Evolutionary conservation across 2,329 filamentous ascomycete species (phyloP).

Genomic region (Trichoderma breve): DNA sequence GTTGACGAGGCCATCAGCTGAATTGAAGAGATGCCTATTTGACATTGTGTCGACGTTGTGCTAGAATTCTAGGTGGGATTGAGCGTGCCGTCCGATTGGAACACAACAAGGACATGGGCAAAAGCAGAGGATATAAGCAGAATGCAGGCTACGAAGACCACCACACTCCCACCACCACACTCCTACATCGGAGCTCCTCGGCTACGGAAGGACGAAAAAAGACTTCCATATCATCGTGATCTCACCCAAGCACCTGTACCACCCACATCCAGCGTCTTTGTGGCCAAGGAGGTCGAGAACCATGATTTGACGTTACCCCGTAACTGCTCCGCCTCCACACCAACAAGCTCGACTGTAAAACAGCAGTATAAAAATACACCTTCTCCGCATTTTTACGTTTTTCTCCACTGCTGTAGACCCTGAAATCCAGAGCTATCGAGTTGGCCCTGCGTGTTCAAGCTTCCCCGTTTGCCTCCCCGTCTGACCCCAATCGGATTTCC

Average conservation of each 20-base stretch:
- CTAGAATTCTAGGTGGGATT: not conserved
- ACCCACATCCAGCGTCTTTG: not conserved
- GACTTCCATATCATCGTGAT: slow-evolving; percentile 4
- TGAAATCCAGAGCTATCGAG: slow-evolving; percentile 14
- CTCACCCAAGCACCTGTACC: not conserved
- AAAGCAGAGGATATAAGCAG: slow-evolving; percentile 10
- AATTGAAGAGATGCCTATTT: slow-evolving; percentile 52
- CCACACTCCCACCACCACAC: not conserved
- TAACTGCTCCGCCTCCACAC: not conserved
- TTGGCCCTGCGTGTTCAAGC: slow-evolving; percentile 3
- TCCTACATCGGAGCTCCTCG: slow-evolving; percentile 13
- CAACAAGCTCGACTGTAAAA: not conserved
- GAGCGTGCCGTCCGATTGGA: not conserved
- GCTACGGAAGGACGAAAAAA: slow-evolving; percentile 2
- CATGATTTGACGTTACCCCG: not conserved
- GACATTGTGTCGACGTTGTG: slow-evolving; percentile 41
- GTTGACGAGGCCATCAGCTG: slow-evolving; percentile 52
- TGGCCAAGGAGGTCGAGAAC: slow-evolving; percentile 1
- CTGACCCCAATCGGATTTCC: slow-evolving; percentile 25
- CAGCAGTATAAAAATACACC: not conserved
- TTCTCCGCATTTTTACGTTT: not conserved
- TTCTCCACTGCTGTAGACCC: not conserved
- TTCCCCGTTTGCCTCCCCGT: not conserved
- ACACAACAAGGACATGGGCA: not conserved
- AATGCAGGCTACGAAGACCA: not conserved